phyloP scores from a whole-genome alignment of 495 filamentous ascomycete genomes.

The Podospora comata region DNA sequence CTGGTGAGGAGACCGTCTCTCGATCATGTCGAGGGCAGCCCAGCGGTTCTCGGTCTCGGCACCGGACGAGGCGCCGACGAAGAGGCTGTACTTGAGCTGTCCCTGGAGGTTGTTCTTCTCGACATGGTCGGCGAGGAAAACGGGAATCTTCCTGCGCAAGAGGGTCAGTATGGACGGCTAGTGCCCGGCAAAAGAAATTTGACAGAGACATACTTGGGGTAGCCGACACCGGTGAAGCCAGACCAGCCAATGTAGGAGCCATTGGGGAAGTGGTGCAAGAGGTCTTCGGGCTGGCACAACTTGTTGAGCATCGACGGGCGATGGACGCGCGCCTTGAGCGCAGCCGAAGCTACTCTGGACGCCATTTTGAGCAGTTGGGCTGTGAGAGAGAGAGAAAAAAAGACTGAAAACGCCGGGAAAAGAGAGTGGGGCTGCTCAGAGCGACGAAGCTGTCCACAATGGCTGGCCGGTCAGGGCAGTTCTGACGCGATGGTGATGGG shows the following conservation, averaged over 20 bases:
- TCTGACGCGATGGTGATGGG: not conserved
- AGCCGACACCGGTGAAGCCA: constrained; percentile 88
- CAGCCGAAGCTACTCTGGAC: constrained; percentile 60
- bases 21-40: constrained; percentile 84
- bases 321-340: constrained; percentile 69
- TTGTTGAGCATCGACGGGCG: constrained; percentile 77
- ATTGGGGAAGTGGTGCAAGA: constrained; percentile 77
- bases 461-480: not conserved
- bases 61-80: constrained; percentile 84
- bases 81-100: constrained; percentile 77
- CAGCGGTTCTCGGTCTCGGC: constrained; percentile 91
- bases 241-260: constrained; percentile 84
- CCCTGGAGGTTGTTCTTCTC: constrained; percentile 85
- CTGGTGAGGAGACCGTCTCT: constrained; percentile 79
- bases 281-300: constrained; percentile 72
- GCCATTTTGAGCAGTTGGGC: constrained; percentile 32
- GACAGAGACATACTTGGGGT: constrained; percentile 66
- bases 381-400: not conserved
- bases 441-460: not conserved
- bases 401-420: not conserved
- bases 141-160: constrained; percentile 68
- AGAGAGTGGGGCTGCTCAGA: constrained; percentile 7
- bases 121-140: constrained; percentile 81
- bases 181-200: not conserved
- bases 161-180: constrained; percentile 11